Conservation (phyloP, 345 rosid species). For the Moricandia arvensis region DNA sequence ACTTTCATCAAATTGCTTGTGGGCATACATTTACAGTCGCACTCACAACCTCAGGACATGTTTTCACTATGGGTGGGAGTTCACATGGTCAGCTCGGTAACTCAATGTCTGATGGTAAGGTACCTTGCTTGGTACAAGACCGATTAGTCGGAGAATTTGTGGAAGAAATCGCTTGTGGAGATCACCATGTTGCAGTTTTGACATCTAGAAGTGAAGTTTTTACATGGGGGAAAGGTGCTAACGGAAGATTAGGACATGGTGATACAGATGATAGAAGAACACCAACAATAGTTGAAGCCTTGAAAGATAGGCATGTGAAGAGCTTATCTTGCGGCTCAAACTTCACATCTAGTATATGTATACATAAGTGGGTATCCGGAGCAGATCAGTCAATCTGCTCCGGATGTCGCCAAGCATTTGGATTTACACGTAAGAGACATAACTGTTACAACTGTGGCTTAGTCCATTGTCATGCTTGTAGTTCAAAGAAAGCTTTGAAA, state of each 20-base stretch:
- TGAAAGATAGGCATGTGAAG: conserved; percentile 81
- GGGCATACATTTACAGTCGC: conserved; percentile 83
- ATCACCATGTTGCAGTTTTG: conserved; percentile 75
- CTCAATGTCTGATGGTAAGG: conserved; percentile 66
- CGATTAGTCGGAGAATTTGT: conserved; percentile 88
- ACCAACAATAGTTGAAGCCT: conserved; percentile 80
- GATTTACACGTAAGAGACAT: conserved; percentile 90
- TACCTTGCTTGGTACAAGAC: conserved; percentile 81
- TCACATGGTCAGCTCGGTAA: conserved; percentile 79
- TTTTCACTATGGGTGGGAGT: conserved; percentile 83
- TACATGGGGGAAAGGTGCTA: conserved; percentile 96
- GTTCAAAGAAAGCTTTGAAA: conserved; percentile 88
- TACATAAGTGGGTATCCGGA: conserved; percentile 96
- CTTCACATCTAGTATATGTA: conserved; percentile 88
- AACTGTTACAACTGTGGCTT: conserved; percentile 91
- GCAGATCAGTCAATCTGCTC: conserved; percentile 92
- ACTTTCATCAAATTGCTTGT: conserved; percentile 82
- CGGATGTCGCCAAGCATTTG: conserved; percentile 92
- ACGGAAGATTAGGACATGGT: conserved; percentile 91
- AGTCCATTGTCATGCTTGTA: conserved; percentile 95
- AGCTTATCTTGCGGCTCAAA: conserved; percentile 90
- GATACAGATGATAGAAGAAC: conserved; percentile 69
- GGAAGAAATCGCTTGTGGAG: conserved; percentile 90
- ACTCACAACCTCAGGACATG: conserved; percentile 94
- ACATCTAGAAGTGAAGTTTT: conserved; percentile 94